Conservation (phyloP, 1,284 basidiomycete genomes). For the Bondarzewia mesenterica region DNA sequence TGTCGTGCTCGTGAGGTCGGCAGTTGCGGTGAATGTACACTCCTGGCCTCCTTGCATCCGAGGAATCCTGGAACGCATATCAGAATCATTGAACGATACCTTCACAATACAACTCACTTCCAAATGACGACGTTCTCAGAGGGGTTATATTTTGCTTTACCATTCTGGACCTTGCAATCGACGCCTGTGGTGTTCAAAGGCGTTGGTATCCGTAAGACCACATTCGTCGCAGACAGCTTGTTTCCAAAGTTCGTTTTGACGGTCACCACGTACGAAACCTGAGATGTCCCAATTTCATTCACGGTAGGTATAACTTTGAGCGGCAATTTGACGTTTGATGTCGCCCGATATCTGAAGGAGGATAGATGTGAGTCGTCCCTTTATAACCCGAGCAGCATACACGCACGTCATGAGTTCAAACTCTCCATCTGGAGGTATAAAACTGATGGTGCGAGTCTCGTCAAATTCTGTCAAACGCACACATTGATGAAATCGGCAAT, state of each 20-base stretch:
- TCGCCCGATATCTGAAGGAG: slow-evolving; percentile 78
- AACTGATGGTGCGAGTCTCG: slow-evolving; percentile 87
- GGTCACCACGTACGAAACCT: slow-evolving; percentile 67
- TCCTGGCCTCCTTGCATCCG: slow-evolving; percentile 91
- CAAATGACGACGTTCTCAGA: slow-evolving; percentile 94
- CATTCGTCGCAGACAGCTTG: slow-evolving; percentile 90
- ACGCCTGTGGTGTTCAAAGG: slow-evolving; percentile 91
- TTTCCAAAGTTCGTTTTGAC: slow-evolving; percentile 86
- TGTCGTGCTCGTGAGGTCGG: slow-evolving; percentile 81
- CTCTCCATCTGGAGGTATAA: slow-evolving; percentile 97
- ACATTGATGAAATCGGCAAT: slow-evolving; percentile 99
- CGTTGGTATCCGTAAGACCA: slow-evolving; percentile 91
- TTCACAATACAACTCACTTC: slow-evolving; percentile 65
- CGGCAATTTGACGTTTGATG: slow-evolving; percentile 92
- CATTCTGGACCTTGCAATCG: slow-evolving; percentile 83
- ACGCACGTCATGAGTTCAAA: slow-evolving; percentile 94
- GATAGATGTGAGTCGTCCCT: not conserved
- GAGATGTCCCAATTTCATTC: slow-evolving; percentile 85
- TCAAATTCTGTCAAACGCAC: slow-evolving; percentile 94
- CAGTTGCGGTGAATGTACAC: slow-evolving; percentile 79
- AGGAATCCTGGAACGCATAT: slow-evolving; percentile 57
- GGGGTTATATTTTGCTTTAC: slow-evolving; percentile 96
- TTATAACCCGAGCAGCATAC: not conserved
- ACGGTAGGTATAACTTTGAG: slow-evolving; percentile 88
- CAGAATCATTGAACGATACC: not conserved